Base-by-base conservation (phyloP, 371 early-diverging fungal genomes). In the Lichtheimia corymbifera region DNA sequence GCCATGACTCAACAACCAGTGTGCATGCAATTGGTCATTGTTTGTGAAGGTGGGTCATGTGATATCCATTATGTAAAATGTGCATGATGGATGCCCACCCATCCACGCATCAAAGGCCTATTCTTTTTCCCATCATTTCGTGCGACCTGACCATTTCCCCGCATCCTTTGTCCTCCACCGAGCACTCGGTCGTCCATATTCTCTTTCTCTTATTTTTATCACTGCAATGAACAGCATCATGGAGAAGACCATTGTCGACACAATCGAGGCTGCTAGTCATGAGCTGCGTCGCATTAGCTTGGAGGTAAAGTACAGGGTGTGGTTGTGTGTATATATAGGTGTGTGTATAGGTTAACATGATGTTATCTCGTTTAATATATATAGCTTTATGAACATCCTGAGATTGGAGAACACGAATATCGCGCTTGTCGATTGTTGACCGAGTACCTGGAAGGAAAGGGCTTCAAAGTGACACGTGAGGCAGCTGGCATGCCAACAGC, bases 341-440 rank as follows among this genome's bases (percentile, higher is more conserved):
- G 22, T 22, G 22, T 40, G 28, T 14, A 12, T 42, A 30, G 14
- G 35, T 55, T 18, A 22, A 22, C 3, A 30, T 52, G 20, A 5
- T 18, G 28, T n/a, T 24, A n/a, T 35, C 6, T 42, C 47, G 28
- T 41, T 24, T 43, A 50, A 27, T 35, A 11, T 35, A 0, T 5
- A 9, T 24, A 82, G 79, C 84, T 90, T 58, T 89, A 90, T 54
- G 74, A 76, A 40, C 61, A 88, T 60, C 90, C 90, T 9, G 90
- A 90, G 72, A 61, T 80, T 11, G 84, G 83, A 18, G 67, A 81
- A 55, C 62, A 82, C 27, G 90, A 90, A 55, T 70, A 68, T 54
- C 62, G 73, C 45, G 86, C 89, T 0, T 75, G 73, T 58, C 53
- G 68, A 9, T 51, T 75, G 15, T 69, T 90, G 64, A 79, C 83